Conservation (phyloP, 2,329 filamentous ascomycete species). For the Metarhizium robertsii region DNA sequence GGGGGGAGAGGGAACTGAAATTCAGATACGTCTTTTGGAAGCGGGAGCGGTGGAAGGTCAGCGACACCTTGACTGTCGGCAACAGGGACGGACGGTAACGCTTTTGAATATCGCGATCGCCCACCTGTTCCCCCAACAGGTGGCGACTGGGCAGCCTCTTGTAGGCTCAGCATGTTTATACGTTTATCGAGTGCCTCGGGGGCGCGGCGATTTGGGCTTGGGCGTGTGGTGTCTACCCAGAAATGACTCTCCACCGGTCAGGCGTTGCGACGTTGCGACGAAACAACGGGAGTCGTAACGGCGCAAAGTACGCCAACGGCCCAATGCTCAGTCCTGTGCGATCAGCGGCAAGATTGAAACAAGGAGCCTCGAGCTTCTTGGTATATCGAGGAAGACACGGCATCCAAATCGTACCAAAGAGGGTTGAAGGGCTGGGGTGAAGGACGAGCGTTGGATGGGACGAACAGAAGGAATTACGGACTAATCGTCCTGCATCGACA, state of each 20-base stretch:
- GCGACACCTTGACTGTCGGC: neutral
- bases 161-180: slow-evolving; percentile 6
- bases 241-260: neutral
- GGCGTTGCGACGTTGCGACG: neutral
- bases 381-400: neutral
- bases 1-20: slow-evolving; percentile 13
- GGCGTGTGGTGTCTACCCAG: neutral
- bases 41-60: slow-evolving; percentile 12
- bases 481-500: neutral
- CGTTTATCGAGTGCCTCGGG: neutral
- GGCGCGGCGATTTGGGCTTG: neutral
- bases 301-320: neutral
- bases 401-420: neutral
- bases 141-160: neutral
- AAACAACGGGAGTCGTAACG: neutral
- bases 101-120: slow-evolving; percentile 49
- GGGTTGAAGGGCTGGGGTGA: neutral
- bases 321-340: too few relatives aligned
- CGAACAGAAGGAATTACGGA: neutral
- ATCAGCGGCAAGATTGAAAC: neutral
- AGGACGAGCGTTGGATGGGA: neutral
- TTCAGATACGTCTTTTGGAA: slow-evolving; percentile 14
- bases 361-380: neutral
- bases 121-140: slow-evolving; percentile 18
- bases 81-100: slow-evolving; percentile 31